Evolutionary conservation across 106 monocot species (phyloP).

Genomic region (Phalaenopsis aphrodite): DNA sequence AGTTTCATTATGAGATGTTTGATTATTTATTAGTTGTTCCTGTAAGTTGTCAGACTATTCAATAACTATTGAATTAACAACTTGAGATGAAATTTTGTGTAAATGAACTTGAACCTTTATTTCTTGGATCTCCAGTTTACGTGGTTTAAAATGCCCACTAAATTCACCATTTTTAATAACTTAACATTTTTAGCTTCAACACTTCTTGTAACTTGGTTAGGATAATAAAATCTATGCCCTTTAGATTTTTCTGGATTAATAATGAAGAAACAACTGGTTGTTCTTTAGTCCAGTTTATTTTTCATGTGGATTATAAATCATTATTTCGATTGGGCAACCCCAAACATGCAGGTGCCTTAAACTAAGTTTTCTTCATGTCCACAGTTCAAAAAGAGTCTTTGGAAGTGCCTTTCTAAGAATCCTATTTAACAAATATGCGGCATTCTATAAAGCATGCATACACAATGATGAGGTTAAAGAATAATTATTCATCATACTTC

Average conservation of each 20-base stretch:
- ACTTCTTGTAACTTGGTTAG: not conserved
- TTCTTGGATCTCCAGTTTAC: constrained; percentile 5
- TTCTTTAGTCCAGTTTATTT: constrained; percentile 2
- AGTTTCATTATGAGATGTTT: not conserved
- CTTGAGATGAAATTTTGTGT: not conserved
- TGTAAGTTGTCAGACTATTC: not conserved
- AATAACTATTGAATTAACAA: constrained; percentile 2
- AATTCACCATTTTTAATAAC: not conserved
- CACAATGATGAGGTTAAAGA: constrained; percentile 4
- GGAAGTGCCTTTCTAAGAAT: constrained; percentile 7
- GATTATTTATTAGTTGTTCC: constrained; percentile 10
- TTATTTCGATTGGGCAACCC: constrained; percentile 7
- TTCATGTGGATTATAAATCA: constrained; percentile 12
- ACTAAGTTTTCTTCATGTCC: constrained; percentile 3
- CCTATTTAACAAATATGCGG: not conserved
- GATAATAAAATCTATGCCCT: constrained; percentile 13
- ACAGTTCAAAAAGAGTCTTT: constrained; percentile 6
- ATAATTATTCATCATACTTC: constrained; percentile 9
- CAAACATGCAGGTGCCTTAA: constrained; percentile 12
- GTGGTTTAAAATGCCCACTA: not conserved
- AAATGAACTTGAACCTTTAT: not conserved
- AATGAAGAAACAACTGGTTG: constrained; percentile 8
- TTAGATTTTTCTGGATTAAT: constrained; percentile 8
- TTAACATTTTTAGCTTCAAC: not conserved
- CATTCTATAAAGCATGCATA: not conserved